Evolutionary conservation across 371 early-diverging fungal genomes (phyloP), one percentile per base, ranked within the genome.

Genomic region (Mucor irregularis): DNA sequence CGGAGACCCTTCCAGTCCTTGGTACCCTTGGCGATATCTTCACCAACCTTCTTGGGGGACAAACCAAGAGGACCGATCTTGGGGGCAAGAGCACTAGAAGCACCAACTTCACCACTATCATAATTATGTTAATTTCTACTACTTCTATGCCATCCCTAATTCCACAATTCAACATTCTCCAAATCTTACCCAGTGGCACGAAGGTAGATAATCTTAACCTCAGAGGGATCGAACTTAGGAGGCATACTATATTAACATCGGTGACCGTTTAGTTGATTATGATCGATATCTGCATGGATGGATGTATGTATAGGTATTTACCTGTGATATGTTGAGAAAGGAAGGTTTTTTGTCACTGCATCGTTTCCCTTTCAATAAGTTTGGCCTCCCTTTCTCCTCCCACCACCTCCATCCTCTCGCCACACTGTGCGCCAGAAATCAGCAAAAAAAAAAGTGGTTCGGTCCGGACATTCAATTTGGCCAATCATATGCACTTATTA

Each of bases 51-150:
- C 88, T 99, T 99, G 78, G 98, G 98, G 54, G 95, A 90, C 81
- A 99, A 85, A 92, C 99, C 99, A 66, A 98, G 90, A 68, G 98
- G 98, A 91, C 99, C 99, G 65, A 98, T 93, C 89, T 96, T 98
- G 76, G 98, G 99, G 53, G 99, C 99, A 54, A 99, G 91, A 48
- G 96, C 93, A 61, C 95, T 92, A 71, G 98, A 94, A 77, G 98
- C 96, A 80, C 97, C 96, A 73, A 96, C 93, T 85, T 99, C 99
- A 86, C 99, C 99, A 69, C 72, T 64, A 66, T 50, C 28, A 54
- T 40, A 35, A 17, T 3, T 4, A 11, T 14, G 43, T 42, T 42
- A 42, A 24, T 9, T 42, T n/a, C n/a, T n/a, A n/a, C 33, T 13
- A 3, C 13, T 1, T 16, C 37, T 14, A 37, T 37, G 37, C 37